phyloP scores from a whole-genome alignment of 2,329 filamentous ascomycete genomes.

The Samsoniella hepiali region DNA sequence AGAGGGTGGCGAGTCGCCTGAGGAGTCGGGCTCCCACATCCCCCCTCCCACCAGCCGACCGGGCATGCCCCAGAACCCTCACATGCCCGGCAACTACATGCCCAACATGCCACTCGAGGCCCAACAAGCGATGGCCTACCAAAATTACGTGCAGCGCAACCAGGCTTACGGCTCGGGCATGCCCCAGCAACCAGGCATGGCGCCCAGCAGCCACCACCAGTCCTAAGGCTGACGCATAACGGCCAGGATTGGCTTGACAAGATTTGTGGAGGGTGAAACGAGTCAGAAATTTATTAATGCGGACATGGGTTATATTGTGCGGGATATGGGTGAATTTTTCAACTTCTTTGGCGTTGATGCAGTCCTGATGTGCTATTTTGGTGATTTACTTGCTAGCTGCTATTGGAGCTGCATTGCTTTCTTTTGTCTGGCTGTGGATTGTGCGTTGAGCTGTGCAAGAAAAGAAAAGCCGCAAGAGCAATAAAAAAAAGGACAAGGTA shows the following conservation, averaged over 20 bases:
- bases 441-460: slow-evolving; percentile 6
- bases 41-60: slow-evolving; percentile 58
- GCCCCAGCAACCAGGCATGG: slow-evolving; percentile 74
- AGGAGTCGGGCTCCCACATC: slow-evolving; percentile 79
- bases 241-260: background rate
- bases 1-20: slow-evolving; percentile 82
- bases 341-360: slow-evolving; percentile 38
- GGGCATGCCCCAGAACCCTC: slow-evolving; percentile 62
- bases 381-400: slow-evolving; percentile 10
- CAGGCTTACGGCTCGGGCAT: slow-evolving; percentile 72
- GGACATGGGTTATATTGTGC: slow-evolving; percentile 33
- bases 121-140: slow-evolving; percentile 77
- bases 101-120: slow-evolving; percentile 66
- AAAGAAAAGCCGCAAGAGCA: slow-evolving; percentile 5
- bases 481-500: background rate
- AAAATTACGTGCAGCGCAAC: slow-evolving; percentile 73
- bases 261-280: slow-evolving; percentile 1
- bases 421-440: slow-evolving; percentile 12
- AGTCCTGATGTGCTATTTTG: slow-evolving; percentile 34
- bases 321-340: slow-evolving; percentile 36
- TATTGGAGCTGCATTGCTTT: slow-evolving; percentile 7
- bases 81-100: slow-evolving; percentile 63
- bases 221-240: slow-evolving; percentile 46
- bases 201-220: slow-evolving; percentile 78
- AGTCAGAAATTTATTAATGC: slow-evolving; percentile 24